A percentile compares a stretch with the other conserved stretches of the same genome.
These are phyloP conservation scores for Smithsoniella earleae DNA, from an alignment of 163 green algal species.

Conservation along the genomic window DNA sequence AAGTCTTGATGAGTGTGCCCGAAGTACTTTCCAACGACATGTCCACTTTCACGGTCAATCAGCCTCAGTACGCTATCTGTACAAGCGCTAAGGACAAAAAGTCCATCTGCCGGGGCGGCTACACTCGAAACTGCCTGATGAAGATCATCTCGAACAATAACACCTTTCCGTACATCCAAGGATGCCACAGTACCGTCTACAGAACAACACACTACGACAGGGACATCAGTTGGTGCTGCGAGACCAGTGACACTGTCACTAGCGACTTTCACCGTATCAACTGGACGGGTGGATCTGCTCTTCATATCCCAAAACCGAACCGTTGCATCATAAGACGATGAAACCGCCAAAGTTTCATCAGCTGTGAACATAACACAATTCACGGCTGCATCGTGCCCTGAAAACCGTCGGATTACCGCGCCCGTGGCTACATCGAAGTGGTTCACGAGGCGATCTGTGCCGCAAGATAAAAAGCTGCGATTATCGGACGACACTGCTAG, in stretches of 20 bases:
- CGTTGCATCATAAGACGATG: conserved; percentile 24
- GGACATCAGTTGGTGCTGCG: not conserved
- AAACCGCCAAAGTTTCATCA: not conserved
- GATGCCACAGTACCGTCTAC: conserved; percentile 21
- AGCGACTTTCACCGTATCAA: conserved; percentile 18
- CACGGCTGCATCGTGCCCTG: conserved; percentile 21
- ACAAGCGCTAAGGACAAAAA: conserved; percentile 4
- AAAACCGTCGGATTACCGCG: conserved; percentile 8
- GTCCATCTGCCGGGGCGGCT: not conserved
- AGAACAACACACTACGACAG: not conserved
- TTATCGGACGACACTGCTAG: conserved; percentile 20
- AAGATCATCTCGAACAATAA: not conserved
- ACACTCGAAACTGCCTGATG: conserved; percentile 12
- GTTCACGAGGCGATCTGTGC: conserved; percentile 4
- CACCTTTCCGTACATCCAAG: not conserved
- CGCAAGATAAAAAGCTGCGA: conserved; percentile 5
- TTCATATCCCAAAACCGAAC: conserved; percentile 26
- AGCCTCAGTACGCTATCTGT: conserved; percentile 19
- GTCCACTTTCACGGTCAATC: not conserved
- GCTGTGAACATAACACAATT: conserved; percentile 10
- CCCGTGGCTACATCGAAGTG: conserved; percentile 20
- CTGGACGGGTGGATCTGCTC: not conserved
- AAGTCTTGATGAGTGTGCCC: conserved; percentile 3
- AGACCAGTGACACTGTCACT: not conserved
- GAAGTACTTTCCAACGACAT: not conserved